Conservation (phyloP, 139 green algal genomes). For the Chlamydomonas sp. region DNA sequence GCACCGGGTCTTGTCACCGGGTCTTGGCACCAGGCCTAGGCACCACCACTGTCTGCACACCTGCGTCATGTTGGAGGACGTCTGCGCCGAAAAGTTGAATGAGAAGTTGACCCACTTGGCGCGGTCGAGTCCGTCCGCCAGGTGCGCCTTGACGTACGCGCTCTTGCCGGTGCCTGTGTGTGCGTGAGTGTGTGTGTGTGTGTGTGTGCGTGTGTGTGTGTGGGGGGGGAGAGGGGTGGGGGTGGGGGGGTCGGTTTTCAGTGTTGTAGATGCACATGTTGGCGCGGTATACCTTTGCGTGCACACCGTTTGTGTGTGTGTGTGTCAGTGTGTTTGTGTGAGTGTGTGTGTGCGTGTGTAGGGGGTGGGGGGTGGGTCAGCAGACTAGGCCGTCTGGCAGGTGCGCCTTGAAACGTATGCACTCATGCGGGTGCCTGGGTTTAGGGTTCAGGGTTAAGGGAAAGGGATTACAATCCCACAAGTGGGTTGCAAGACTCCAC, state of each 20-base stretch:
- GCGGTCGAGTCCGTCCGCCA: slow-evolving; percentile 27
- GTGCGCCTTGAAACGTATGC: no score
- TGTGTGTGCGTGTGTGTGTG: slow-evolving; percentile 5
- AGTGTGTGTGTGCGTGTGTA: background rate
- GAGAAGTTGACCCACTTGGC: slow-evolving; percentile 35
- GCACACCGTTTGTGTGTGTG: background rate
- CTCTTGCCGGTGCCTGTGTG: slow-evolving; percentile 58
- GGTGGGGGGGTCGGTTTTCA: background rate
- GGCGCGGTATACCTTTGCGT: background rate
- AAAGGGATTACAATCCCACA: no score
- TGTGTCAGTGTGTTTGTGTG: background rate
- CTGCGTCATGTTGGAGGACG: slow-evolving; percentile 55
- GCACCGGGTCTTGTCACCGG: no score
- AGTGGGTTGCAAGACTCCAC: no score
- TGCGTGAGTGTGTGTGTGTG: no score
- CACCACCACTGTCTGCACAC: background rate
- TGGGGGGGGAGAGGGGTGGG: background rate
- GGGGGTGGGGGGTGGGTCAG: slow-evolving; percentile 6
- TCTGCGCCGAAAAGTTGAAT: slow-evolving; percentile 58
- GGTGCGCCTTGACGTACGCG: slow-evolving; percentile 44
- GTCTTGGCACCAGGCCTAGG: no score
- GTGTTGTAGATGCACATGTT: background rate
- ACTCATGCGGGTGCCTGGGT: no score
- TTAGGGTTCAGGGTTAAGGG: no score
- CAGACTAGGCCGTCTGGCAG: no score